Conservation (phyloP, 1,284 basidiomycete genomes). For the Athelia psychrophila region DNA sequence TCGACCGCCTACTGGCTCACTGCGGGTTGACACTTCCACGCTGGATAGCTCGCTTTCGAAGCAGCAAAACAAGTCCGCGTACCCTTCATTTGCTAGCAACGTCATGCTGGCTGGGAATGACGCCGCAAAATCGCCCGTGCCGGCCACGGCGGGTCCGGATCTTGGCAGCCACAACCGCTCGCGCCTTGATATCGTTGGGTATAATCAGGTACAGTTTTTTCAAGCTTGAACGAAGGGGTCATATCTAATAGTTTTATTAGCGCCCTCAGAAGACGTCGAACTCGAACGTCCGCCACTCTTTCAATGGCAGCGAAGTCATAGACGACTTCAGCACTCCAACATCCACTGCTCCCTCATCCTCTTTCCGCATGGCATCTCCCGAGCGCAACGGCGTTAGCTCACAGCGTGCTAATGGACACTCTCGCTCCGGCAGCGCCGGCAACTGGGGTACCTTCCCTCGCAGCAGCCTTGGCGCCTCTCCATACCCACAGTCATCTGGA, state of each 20-base stretch:
- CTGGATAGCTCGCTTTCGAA: constrained; percentile 54
- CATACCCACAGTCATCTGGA: constrained; percentile 55
- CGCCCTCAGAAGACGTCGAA: constrained; percentile 51
- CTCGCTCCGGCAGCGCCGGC: constrained; percentile 72
- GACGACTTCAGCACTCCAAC: constrained; percentile 51
- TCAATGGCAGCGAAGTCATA: constrained; percentile 66
- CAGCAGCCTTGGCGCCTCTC: constrained; percentile 47
- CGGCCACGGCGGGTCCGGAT: constrained; percentile 79
- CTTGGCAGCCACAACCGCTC: constrained; percentile 69
- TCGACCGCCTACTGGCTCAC: constrained; percentile 60
- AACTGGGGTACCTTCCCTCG: constrained; percentile 69
- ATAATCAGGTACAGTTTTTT: constrained; percentile 51
- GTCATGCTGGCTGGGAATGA: constrained; percentile 64
- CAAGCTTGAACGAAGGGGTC: not conserved
- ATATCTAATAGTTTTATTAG: constrained; percentile 25
- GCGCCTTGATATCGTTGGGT: constrained; percentile 68
- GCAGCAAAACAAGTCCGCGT: constrained; percentile 81
- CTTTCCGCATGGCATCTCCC: constrained; percentile 42
- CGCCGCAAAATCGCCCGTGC: constrained; percentile 66
- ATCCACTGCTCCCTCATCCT: constrained; percentile 39
- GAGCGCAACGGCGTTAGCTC: constrained; percentile 33
- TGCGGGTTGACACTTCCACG: constrained; percentile 70
- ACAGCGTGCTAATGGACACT: constrained; percentile 59
- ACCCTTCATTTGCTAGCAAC: constrained; percentile 72
- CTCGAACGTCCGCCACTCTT: constrained; percentile 64